phyloP scores from a whole-genome alignment of 352 stramenopile genomes.

The Pythium guiyangense region DNA sequence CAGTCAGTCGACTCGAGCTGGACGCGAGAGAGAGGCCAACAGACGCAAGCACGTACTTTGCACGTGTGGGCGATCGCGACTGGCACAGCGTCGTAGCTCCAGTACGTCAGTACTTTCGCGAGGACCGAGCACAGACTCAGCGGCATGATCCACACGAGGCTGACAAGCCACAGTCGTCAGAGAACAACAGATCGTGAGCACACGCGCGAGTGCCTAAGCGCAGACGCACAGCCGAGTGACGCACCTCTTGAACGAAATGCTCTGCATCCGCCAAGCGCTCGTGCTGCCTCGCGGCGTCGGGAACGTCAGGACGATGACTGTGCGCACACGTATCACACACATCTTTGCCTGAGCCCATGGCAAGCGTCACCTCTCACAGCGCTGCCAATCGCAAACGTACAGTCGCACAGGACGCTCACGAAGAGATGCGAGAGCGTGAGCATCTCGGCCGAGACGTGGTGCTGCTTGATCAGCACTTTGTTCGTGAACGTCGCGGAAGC shows the following conservation, averaged over 20 bases:
- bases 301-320: slow-evolving; percentile 75
- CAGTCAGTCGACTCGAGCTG: background rate
- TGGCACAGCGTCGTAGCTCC: slow-evolving; percentile 83
- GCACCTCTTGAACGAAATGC: slow-evolving; percentile 39
- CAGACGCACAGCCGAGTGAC: background rate
- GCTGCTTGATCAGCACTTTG: slow-evolving; percentile 84
- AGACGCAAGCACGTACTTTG: slow-evolving; percentile 28
- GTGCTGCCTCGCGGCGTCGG: slow-evolving; percentile 34
- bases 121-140: slow-evolving; percentile 80
- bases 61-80: slow-evolving; percentile 84
- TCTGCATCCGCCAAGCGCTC: slow-evolving; percentile 60
- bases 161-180: slow-evolving; percentile 10
- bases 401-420: slow-evolving; percentile 72
- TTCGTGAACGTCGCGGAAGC: slow-evolving; percentile 80
- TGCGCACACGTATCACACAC: background rate
- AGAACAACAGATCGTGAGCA: slow-evolving; percentile 1
- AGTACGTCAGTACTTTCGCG: slow-evolving; percentile 82
- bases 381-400: slow-evolving; percentile 30
- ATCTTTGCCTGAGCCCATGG: too few species aligned
- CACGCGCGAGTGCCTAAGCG: background rate
- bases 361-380: too few species aligned
- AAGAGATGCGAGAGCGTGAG: slow-evolving; percentile 84
- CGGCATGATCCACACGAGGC: slow-evolving; percentile 70
- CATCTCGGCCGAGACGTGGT: slow-evolving; percentile 81
- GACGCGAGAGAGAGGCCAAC: too few species aligned